These are phyloP conservation scores for Rhynchospora tenuis DNA, from an alignment of 176 grass and related monocot genomes.

Conservation along the genomic window DNA sequence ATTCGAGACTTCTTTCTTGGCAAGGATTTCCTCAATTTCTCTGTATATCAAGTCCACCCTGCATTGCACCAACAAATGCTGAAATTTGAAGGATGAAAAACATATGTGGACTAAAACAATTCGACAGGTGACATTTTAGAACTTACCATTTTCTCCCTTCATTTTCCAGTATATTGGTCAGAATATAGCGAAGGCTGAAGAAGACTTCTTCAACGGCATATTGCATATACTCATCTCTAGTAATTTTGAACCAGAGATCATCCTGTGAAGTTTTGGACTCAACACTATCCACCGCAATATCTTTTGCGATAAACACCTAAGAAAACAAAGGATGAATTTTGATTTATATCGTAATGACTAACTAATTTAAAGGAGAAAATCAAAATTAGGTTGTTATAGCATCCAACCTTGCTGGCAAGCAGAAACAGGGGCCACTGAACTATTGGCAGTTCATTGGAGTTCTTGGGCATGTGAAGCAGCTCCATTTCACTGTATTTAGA, in stretches of 20 bases:
- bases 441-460: conserved; percentile 54
- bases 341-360: background rate
- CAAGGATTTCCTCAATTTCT: conserved; percentile 49
- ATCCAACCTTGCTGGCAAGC: conserved; percentile 81
- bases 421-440: conserved; percentile 97
- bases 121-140: background rate
- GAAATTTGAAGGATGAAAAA: conserved; percentile 5
- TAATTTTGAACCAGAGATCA: conserved; percentile 78
- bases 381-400: background rate
- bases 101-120: background rate
- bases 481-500: conserved; percentile 53
- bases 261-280: conserved; percentile 69
- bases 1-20: conserved; percentile 30
- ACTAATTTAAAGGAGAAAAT: background rate
- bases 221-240: conserved; percentile 81
- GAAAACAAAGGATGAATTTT: background rate
- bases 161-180: conserved; percentile 63
- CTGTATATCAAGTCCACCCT: conserved; percentile 73
- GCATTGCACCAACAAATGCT: conserved; percentile 26
- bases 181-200: conserved; percentile 52
- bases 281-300: conserved; percentile 43
- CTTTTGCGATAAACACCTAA: conserved; percentile 91
- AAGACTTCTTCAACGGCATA: conserved; percentile 85
- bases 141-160: conserved; percentile 68
- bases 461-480: conserved; percentile 82